Percentiles rank a stretch among this genome's conserved stretches.
These are phyloP conservation scores for Penicillium sp. DNA, from an alignment of 2,329 filamentous ascomycete species.

Conservation along the genomic window DNA sequence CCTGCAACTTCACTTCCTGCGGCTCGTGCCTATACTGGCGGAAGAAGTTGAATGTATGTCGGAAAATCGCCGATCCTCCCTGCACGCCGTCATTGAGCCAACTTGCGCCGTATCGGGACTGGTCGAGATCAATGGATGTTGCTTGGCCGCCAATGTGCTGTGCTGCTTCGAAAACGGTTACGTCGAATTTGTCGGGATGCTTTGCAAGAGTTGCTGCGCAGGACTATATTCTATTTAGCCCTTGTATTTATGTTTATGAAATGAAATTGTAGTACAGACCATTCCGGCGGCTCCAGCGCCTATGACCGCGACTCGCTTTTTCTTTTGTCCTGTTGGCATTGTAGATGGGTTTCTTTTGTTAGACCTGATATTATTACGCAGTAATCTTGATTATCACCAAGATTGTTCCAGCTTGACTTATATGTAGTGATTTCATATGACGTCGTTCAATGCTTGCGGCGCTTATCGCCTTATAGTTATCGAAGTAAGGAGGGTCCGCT, in stretches of 20 bases:
- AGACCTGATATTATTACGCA: constrained; percentile 1
- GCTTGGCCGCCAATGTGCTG: constrained; percentile 60
- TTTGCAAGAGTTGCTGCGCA: constrained; percentile 64
- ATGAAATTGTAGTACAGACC: constrained; percentile 32
- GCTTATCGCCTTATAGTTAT: neutral
- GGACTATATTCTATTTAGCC: constrained; percentile 41
- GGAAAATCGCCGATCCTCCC: constrained; percentile 58
- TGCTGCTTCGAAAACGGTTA: constrained; percentile 60
- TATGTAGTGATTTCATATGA: neutral
- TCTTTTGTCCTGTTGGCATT: constrained; percentile 24
- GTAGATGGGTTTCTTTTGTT: constrained; percentile 27
- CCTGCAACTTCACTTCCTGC: constrained; percentile 56
- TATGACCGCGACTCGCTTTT: constrained; percentile 55
- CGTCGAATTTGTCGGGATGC: constrained; percentile 61
- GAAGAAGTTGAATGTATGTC: constrained; percentile 61
- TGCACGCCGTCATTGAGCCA: constrained; percentile 63
- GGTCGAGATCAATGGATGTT: constrained; percentile 55
- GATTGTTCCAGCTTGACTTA: neutral
- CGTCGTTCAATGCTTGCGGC: neutral
- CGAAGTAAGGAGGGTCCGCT: neutral
- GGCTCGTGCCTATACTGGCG: constrained; percentile 54
- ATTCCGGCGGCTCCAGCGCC: constrained; percentile 62
- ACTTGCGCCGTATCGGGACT: constrained; percentile 53
- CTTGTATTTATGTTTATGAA: constrained; percentile 1
- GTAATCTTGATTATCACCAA: neutral